Evolutionary conservation across 2,329 filamentous ascomycete species (phyloP).

Genomic region (Aurifilum marmelostoma): DNA sequence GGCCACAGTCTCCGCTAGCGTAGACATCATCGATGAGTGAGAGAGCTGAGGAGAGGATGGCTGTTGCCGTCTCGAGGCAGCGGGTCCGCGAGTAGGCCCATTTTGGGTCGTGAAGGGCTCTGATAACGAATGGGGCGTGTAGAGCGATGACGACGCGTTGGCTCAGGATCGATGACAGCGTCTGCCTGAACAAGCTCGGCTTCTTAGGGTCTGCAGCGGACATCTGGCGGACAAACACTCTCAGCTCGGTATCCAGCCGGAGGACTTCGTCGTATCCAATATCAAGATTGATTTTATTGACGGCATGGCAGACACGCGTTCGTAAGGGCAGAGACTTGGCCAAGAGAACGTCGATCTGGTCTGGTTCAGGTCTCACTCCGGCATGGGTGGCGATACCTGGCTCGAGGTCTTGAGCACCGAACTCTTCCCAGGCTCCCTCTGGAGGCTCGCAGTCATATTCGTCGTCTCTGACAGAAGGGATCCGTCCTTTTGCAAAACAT

Average conservation of each 20-base stretch:
- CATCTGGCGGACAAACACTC: slow-evolving; percentile 9
- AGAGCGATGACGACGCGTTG: slow-evolving; percentile 21
- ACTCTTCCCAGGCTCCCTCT: background rate
- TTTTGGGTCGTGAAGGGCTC: slow-evolving; percentile 20
- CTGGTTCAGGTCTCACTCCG: too few species aligned
- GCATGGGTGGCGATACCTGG: background rate
- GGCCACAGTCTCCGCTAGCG: background rate
- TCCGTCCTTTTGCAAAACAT: slow-evolving; percentile 32
- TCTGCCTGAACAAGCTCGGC: background rate
- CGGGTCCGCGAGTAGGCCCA: slow-evolving; percentile 20
- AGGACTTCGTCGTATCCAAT: slow-evolving; percentile 22
- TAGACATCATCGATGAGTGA: slow-evolving; percentile 1
- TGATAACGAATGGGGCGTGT: slow-evolving; percentile 20
- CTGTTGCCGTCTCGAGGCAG: slow-evolving; percentile 14
- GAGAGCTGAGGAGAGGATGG: slow-evolving; percentile 16
- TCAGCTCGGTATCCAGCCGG: slow-evolving; percentile 22
- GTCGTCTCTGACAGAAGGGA: slow-evolving; percentile 31
- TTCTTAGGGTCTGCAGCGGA: background rate
- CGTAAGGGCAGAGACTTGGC: slow-evolving; percentile 17
- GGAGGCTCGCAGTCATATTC: slow-evolving; percentile 29
- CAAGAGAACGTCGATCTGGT: background rate
- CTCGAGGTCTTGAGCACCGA: background rate
- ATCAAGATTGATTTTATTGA: slow-evolving; percentile 22
- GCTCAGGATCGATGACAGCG: slow-evolving; percentile 13
- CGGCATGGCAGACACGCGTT: slow-evolving; percentile 8